phyloP scores from a whole-genome alignment of 1,139 yeast species.

The Blastobotrys arbuscula region DNA sequence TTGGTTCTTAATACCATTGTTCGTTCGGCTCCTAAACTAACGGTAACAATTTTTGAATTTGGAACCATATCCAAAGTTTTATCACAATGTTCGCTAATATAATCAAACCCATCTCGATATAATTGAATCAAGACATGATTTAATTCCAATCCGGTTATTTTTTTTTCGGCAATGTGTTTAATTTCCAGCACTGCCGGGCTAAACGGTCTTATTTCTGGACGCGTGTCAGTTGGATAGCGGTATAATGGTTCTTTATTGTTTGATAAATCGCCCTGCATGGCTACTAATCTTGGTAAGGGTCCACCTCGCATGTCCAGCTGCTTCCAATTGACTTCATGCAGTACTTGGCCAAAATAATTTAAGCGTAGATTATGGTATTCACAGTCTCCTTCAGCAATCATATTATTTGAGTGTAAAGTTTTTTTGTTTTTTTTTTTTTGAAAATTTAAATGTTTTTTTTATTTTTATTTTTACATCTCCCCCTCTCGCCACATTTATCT shows the following conservation, averaged over 20 bases:
- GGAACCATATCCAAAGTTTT: constrained; percentile 9
- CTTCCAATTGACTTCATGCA: constrained; percentile 4
- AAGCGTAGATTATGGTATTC: background rate
- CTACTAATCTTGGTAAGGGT: constrained; percentile 7
- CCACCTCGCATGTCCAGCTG: constrained; percentile 8
- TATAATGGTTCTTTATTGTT: constrained; percentile 3
- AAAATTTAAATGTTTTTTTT: no score
- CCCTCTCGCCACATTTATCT: no score
- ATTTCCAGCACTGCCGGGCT: background rate
- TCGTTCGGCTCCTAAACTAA: constrained; percentile 8
- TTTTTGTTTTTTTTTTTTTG: no score
- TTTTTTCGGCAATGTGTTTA: background rate
- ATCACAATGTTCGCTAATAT: constrained; percentile 9
- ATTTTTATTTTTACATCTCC: no score
- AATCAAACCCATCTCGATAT: constrained; percentile 6
- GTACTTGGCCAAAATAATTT: background rate
- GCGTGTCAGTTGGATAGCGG: constrained; percentile 9
- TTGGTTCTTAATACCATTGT: constrained; percentile 5
- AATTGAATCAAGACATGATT: constrained; percentile 8
- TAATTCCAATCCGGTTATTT: background rate
- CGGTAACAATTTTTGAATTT: constrained; percentile 1
- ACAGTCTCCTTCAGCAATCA: constrained; percentile 7
- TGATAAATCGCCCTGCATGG: constrained; percentile 6
- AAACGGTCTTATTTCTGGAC: constrained; percentile 1
- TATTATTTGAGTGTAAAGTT: no score